phyloP scores from a whole-genome alignment of 169 alveolate genomes.

The Plasmodium yoelii region DNA sequence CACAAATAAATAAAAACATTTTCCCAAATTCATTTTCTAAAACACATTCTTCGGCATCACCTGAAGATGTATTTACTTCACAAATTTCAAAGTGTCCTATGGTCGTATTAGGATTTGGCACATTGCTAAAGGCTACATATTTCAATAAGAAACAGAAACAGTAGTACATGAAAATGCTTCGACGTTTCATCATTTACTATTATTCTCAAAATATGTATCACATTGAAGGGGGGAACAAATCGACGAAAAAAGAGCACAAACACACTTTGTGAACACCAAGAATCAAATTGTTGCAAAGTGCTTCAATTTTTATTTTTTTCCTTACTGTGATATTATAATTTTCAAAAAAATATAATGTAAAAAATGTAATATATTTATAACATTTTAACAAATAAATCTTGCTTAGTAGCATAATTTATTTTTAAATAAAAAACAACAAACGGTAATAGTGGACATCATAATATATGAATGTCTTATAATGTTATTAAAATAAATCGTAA shows the following conservation, averaged over 20 bases:
- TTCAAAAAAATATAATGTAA: no score
- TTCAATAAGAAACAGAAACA: not conserved
- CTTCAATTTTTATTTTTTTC: not conserved
- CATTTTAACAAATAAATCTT: no score
- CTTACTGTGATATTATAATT: no score
- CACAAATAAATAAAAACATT: slow-evolving; percentile 29
- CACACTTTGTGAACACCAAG: not conserved
- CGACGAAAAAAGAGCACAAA: not conserved
- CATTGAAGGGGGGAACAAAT: no score
- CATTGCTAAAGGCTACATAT: not conserved
- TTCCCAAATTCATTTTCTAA: slow-evolving; percentile 56
- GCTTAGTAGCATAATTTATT: no score
- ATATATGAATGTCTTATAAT: no score
- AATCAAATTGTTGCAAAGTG: not conserved
- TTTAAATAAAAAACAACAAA: no score
- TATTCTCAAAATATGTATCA: not conserved
- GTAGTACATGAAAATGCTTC: slow-evolving; percentile 7
- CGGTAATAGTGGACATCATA: no score
- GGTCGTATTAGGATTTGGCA: slow-evolving; percentile 2
- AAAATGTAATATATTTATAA: no score
- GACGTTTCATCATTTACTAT: slow-evolving; percentile 2
- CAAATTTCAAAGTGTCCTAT: slow-evolving; percentile 29
- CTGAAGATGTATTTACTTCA: slow-evolving; percentile 2
- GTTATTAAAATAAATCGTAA: no score
- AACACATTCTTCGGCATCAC: slow-evolving; percentile 41